These are phyloP conservation scores for Mycena indigotica DNA, from an alignment of 768 basidiomycete species.

Conservation along the genomic window DNA sequence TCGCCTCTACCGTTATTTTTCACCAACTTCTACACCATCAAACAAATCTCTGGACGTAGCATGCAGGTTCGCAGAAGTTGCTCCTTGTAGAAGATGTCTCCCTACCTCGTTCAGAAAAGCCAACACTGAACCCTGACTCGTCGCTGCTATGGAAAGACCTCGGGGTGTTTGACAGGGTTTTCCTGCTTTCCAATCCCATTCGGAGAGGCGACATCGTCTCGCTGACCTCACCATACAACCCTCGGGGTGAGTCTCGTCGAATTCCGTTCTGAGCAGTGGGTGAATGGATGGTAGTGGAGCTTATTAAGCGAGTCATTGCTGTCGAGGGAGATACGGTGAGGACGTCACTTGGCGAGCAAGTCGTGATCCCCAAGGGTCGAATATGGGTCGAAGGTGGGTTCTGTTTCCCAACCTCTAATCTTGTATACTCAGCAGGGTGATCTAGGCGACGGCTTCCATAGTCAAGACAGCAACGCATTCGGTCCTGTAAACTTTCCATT, in stretches of 20 bases:
- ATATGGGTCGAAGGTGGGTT: constrained; percentile 72
- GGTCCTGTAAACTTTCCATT: constrained; percentile 55
- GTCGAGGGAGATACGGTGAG: constrained; percentile 63
- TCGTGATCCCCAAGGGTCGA: constrained; percentile 61
- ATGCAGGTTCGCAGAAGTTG: constrained; percentile 61
- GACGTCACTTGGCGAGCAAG: constrained; percentile 59
- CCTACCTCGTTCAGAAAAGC: constrained; percentile 38
- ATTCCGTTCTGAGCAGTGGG: no score
- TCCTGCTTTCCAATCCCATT: constrained; percentile 39
- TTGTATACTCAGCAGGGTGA: not conserved
- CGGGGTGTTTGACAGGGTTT: constrained; percentile 61
- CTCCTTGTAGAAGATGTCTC: not conserved
- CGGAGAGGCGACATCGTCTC: constrained; percentile 63
- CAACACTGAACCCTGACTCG: constrained; percentile 74
- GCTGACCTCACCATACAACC: constrained; percentile 61
- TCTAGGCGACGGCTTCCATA: constrained; percentile 66
- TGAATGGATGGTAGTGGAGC: no score
- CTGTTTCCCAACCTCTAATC: not conserved
- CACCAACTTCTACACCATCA: constrained; percentile 52
- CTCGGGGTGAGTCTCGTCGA: no score
- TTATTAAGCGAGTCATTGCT: constrained; percentile 70
- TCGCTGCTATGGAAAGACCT: constrained; percentile 60
- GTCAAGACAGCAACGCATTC: constrained; percentile 71
- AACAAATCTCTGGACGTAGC: constrained; percentile 61
- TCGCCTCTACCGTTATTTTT: constrained; percentile 54